Evolutionary conservation across 768 basidiomycete genomes (phyloP), one percentile per base, ranked within the genome.

Genomic region (Lentinus brumalis): DNA sequence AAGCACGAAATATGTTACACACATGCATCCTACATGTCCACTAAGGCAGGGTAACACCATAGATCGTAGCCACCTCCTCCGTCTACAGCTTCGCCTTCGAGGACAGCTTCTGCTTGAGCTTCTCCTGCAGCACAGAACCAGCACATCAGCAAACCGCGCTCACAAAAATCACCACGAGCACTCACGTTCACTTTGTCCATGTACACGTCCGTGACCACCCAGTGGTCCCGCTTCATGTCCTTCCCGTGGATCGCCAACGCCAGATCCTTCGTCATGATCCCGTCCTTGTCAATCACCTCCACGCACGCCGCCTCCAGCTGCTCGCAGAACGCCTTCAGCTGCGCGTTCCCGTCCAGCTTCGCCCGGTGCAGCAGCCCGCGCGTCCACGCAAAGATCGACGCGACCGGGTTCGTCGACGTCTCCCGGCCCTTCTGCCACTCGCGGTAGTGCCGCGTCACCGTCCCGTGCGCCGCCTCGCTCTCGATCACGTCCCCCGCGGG

Each of bases 321-420:
- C 50, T 81, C 68, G 67, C 89, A 93, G 76, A 96, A 99, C 49
- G 76, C 75, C 54, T 76, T 79, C 31, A 99, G 84, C 38, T 80
- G 79, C 21, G 84, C 85, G 72, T 96, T 98, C 42, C 78, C 79
- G 71, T 99, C 96, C 35, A 98, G 82, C 79, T 93, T 94, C 64
- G 95, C 96, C 66, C 95, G 89, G 78, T 94, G 94, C 56, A 93
- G 77, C 44, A 99, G 82, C 0, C 96, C 96, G 49, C 97, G 88
- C 15, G 96, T 98, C 96, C 96, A 99, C 8, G 96, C 96, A 69
- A 96, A 98, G 79, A 99, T 98, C 58, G 92, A 94, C 47, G 96
- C 96, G 67, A 98, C 95, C 42, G 96, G 96, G 84, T 99, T 99
- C 50, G 96, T 99, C 59, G 92, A 95, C 11, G 96, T 98, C 80